phyloP scores from a whole-genome alignment of 1,284 basidiomycete species.

The Papiliotrema laurentii region DNA sequence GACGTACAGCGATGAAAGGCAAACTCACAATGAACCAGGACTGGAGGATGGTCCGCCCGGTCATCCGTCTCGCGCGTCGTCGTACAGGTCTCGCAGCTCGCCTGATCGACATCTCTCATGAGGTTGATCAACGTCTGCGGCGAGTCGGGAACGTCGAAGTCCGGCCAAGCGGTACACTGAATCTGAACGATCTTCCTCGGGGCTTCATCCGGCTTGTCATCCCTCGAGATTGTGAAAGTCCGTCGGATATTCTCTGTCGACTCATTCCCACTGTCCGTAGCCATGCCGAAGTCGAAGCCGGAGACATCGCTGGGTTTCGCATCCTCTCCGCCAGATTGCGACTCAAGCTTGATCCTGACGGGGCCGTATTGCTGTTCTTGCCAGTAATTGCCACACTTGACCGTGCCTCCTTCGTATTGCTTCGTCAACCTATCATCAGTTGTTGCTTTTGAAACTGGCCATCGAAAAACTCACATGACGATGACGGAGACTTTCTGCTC shows the following conservation, averaged over 20 bases:
- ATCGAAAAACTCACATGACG: constrained; percentile 61
- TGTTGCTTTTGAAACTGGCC: constrained; percentile 47
- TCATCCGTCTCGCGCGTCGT: constrained; percentile 23
- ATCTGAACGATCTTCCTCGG: constrained; percentile 62
- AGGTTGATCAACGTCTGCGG: constrained; percentile 68
- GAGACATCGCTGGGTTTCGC: constrained; percentile 20
- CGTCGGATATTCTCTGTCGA: constrained; percentile 55
- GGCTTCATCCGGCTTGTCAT: constrained; percentile 56
- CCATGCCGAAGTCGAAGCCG: constrained; percentile 46
- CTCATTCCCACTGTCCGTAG: constrained; percentile 9
- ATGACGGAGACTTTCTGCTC: constrained; percentile 56
- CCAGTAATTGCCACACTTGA: constrained; percentile 95
- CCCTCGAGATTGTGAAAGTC: constrained; percentile 64
- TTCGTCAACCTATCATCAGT: constrained; percentile 76
- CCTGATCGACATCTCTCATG: constrained; percentile 57
- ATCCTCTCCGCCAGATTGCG: constrained; percentile 55
- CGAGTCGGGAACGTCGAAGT: constrained; percentile 85
- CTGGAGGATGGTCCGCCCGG: constrained; percentile 37
- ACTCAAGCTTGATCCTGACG: constrained; percentile 60
- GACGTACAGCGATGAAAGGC: constrained; percentile 55
- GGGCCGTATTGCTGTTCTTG: constrained; percentile 65
- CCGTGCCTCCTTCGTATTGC: constrained; percentile 78
- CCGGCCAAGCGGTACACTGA: constrained; percentile 88
- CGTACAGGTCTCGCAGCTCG: constrained; percentile 57
- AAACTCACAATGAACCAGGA: constrained; percentile 46